Percentiles rank a stretch among this genome's conserved stretches.
Evolutionary conservation across 2,329 filamentous ascomycete species (phyloP).

Genomic region (Penicillium sclerotigenum): DNA sequence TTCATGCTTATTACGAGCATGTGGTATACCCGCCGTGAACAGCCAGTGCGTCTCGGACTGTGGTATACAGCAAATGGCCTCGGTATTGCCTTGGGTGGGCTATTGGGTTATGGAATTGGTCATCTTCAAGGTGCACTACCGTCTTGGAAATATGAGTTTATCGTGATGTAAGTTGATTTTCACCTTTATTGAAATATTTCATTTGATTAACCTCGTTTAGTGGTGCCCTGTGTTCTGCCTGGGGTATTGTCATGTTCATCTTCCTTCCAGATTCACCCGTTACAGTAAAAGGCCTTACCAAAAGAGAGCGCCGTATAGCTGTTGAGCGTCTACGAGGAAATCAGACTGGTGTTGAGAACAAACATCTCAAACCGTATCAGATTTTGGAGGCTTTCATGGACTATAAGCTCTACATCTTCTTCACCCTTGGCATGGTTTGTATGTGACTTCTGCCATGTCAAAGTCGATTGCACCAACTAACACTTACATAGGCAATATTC

Average conservation of each 20-base stretch:
- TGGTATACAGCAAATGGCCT: slow-evolving; percentile 61
- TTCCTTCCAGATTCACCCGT: slow-evolving; percentile 58
- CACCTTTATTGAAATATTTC: neutral
- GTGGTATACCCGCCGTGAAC: slow-evolving; percentile 63
- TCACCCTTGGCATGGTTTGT: slow-evolving; percentile 49
- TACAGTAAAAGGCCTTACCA: slow-evolving; percentile 52
- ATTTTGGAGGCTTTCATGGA: slow-evolving; percentile 56
- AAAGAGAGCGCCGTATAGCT: slow-evolving; percentile 53
- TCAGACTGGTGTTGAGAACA: slow-evolving; percentile 60
- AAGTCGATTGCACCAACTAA: neutral
- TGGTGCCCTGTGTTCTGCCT: slow-evolving; percentile 55
- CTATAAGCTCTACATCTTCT: slow-evolving; percentile 59
- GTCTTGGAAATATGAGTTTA: slow-evolving; percentile 66
- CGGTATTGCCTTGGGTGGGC: slow-evolving; percentile 57
- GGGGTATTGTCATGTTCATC: slow-evolving; percentile 58
- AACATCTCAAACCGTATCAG: slow-evolving; percentile 54
- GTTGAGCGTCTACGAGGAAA: slow-evolving; percentile 56
- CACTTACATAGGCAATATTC: slow-evolving; percentile 40
- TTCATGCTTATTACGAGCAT: slow-evolving; percentile 65
- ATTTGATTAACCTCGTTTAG: slow-evolving; percentile 17
- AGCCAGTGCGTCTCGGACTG: slow-evolving; percentile 58
- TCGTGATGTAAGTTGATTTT: slow-evolving; percentile 52
- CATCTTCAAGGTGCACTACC: slow-evolving; percentile 56
- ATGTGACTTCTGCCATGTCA: neutral
- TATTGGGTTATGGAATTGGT: slow-evolving; percentile 59